Conservation (phyloP, 2,329 filamentous ascomycete species). For the Cercospora berteroae region DNA sequence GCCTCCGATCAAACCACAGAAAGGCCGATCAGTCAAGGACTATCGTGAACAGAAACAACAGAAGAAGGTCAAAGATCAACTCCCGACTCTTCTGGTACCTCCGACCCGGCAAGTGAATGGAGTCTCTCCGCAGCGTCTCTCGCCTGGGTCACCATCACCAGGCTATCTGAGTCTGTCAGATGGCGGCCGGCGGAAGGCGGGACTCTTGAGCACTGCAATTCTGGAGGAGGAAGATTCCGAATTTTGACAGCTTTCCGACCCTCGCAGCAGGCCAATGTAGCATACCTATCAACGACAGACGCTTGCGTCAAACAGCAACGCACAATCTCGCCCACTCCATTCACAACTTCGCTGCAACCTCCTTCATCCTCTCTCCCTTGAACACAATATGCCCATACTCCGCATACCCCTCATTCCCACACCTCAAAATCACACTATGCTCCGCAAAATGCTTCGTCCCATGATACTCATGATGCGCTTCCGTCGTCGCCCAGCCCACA, state of each 20-base stretch:
- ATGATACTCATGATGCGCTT: constrained; percentile 19
- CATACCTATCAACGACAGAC: not conserved
- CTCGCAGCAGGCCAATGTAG: not conserved
- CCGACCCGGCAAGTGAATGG: not conserved
- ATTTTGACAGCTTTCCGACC: constrained; percentile 34
- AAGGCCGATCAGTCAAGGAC: constrained; percentile 32
- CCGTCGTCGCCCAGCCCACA: constrained; percentile 16
- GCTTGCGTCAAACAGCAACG: not conserved
- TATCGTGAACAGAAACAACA: constrained; percentile 36
- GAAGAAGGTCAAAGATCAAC: constrained; percentile 20
- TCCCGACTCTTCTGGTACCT: constrained; percentile 10
- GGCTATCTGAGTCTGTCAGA: constrained; percentile 32
- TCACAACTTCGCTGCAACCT: not conserved
- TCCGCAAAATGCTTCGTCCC: constrained; percentile 16
- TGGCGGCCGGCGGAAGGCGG: constrained; percentile 41
- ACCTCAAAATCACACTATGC: constrained; percentile 15
- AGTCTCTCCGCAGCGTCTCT: constrained; percentile 17
- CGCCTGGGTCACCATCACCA: constrained; percentile 20
- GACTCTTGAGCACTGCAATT: constrained; percentile 64
- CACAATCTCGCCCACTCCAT: not conserved
- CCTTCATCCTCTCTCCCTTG: not conserved
- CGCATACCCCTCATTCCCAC: constrained; percentile 18
- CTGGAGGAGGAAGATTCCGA: constrained; percentile 67
- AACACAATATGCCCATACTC: constrained; percentile 9
- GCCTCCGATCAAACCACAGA: constrained; percentile 11